Percentiles rank a stretch among this genome's conserved stretches.
phyloP scores from a whole-genome alignment of 2,329 filamentous ascomycete species.

The Neonectria sp. region DNA sequence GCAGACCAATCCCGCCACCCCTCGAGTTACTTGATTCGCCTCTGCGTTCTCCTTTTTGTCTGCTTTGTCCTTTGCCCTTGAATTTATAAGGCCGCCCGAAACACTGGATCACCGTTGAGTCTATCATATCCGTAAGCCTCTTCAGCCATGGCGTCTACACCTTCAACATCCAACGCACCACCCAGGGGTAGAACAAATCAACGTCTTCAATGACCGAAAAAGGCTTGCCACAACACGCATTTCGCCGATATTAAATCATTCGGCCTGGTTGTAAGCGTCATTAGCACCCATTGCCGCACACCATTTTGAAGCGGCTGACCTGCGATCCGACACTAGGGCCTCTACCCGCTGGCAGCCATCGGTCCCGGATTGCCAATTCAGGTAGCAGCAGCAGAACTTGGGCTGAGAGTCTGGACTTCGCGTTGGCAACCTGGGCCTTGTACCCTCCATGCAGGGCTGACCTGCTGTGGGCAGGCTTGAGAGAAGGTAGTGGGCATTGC shows the following conservation, averaged over 20 bases:
- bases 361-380: neutral
- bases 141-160: neutral
- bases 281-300: neutral
- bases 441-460: neutral
- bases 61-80: neutral
- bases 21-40: neutral
- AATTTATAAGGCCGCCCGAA: neutral
- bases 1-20: neutral
- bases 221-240: neutral
- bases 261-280: neutral
- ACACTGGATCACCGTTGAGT: neutral
- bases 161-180: neutral
- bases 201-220: neutral
- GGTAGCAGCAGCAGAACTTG: neutral
- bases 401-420: neutral
- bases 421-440: neutral
- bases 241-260: neutral
- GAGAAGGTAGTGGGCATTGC: no score
- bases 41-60: neutral
- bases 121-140: neutral
- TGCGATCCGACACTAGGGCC: neutral
- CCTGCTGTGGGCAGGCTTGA: neutral
- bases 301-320: neutral
- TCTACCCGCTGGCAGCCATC: neutral
- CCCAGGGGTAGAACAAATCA: neutral